A percentile compares a stretch with the other conserved stretches of the same genome.
Evolutionary conservation across 305 asterid species (phyloP).

Genomic region (Fraxinus platypoda): DNA sequence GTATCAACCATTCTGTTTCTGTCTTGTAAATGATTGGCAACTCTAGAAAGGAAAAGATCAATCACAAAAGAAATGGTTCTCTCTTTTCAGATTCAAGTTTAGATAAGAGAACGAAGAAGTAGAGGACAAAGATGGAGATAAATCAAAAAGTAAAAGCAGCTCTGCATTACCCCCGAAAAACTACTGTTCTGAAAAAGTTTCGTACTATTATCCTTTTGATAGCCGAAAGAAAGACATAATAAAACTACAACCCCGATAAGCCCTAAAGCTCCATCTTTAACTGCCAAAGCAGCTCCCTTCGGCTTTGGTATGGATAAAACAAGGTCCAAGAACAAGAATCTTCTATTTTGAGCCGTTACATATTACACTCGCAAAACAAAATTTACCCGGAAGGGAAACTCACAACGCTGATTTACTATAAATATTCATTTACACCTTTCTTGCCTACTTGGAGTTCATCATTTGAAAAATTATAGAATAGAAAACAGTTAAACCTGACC

Average conservation of each 20-base stretch:
- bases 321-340: too few species aligned
- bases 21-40: neutral
- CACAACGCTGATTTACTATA: neutral
- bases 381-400: neutral
- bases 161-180: too few species aligned
- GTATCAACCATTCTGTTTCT: neutral
- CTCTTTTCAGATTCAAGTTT: neutral
- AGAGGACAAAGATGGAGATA: neutral
- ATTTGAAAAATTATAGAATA: neutral
- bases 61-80: neutral
- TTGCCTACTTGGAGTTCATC: neutral
- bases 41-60: neutral
- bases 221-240: neutral
- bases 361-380: neutral
- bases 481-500: neutral
- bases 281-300: neutral
- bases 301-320: neutral
- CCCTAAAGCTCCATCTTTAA: neutral
- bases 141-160: neutral
- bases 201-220: neutral
- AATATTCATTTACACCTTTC: too few species aligned
- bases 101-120: neutral
- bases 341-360: neutral
- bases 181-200: neutral
- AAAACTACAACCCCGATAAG: neutral